Conservation (phyloP, 768 basidiomycete species). For the Mycena epipterygia region DNA sequence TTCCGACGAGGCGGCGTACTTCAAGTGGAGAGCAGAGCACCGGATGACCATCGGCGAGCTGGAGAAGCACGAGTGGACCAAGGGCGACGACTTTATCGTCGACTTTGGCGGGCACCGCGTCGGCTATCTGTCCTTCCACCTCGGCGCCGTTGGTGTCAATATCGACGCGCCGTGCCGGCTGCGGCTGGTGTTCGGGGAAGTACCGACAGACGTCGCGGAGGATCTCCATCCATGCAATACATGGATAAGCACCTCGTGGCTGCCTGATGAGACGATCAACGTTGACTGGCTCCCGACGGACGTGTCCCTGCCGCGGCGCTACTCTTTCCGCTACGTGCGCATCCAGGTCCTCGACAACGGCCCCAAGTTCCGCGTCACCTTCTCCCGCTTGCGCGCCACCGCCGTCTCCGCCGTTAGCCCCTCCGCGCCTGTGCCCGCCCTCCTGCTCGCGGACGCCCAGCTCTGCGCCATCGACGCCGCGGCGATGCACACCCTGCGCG, state of each 20-base stretch:
- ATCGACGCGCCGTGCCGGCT: slow-evolving; percentile 18
- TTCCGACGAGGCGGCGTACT: slow-evolving; percentile 11
- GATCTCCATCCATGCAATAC: slow-evolving; percentile 18
- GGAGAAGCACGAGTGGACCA: slow-evolving; percentile 18
- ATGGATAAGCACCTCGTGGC: slow-evolving; percentile 14
- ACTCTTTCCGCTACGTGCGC: slow-evolving; percentile 20
- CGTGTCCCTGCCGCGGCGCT: slow-evolving; percentile 16
- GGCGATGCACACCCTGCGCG: slow-evolving; percentile 17
- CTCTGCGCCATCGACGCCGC: slow-evolving; percentile 13
- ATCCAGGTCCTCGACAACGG: slow-evolving; percentile 11
- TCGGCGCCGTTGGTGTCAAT: slow-evolving; percentile 13
- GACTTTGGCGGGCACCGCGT: slow-evolving; percentile 16
- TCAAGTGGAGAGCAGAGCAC: slow-evolving; percentile 16
- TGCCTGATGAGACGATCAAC: slow-evolving; percentile 18
- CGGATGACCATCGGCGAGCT: slow-evolving; percentile 6
- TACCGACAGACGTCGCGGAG: slow-evolving; percentile 19
- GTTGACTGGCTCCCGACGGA: slow-evolving; percentile 16
- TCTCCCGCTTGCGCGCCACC: slow-evolving; percentile 14
- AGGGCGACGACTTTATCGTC: slow-evolving; percentile 14
- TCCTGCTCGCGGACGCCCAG: slow-evolving; percentile 13
- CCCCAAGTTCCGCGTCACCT: slow-evolving; percentile 3
- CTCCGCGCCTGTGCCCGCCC: neutral
- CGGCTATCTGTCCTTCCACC: slow-evolving; percentile 17
- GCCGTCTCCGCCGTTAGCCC: slow-evolving; percentile 13
- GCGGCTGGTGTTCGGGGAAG: slow-evolving; percentile 17